phyloP scores from a whole-genome alignment of 495 filamentous ascomycete species.

The Penicillium coffeae region DNA sequence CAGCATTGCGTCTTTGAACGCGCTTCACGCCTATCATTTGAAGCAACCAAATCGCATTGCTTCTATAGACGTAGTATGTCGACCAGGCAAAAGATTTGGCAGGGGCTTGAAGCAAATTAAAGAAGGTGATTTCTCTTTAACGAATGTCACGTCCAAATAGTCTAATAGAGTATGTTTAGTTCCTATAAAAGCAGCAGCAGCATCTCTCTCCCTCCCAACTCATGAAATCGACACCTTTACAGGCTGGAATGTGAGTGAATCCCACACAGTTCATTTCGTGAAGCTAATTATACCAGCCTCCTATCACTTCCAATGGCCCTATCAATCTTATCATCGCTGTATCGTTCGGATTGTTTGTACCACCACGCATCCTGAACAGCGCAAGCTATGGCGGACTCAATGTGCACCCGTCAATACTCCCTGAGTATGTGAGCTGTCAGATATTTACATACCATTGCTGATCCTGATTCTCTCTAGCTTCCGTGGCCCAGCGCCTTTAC shows the following conservation, averaged over 20 bases:
- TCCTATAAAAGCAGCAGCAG: slow-evolving; percentile 66
- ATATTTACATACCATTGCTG: not conserved
- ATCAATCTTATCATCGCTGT: slow-evolving; percentile 88
- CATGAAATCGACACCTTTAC: slow-evolving; percentile 77
- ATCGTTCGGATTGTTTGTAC: slow-evolving; percentile 92
- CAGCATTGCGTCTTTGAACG: slow-evolving; percentile 73
- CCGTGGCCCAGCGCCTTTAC: slow-evolving; percentile 71
- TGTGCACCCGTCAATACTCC: slow-evolving; percentile 90
- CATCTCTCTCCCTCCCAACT: slow-evolving; percentile 57
- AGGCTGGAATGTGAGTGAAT: slow-evolving; percentile 62
- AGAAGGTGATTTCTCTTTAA: slow-evolving; percentile 50
- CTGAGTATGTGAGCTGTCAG: slow-evolving; percentile 56
- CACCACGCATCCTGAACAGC: slow-evolving; percentile 62
- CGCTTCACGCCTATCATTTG: slow-evolving; percentile 59
- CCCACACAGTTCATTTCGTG: not conserved
- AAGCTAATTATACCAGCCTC: slow-evolving; percentile 47
- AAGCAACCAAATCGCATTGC: slow-evolving; percentile 54
- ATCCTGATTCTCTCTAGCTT: slow-evolving; percentile 50
- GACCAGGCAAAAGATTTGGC: slow-evolving; percentile 70
- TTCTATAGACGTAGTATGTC: slow-evolving; percentile 85
- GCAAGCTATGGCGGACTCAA: slow-evolving; percentile 85
- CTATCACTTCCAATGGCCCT: slow-evolving; percentile 42
- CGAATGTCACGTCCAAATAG: not conserved
- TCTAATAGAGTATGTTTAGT: slow-evolving; percentile 43
- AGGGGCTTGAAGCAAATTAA: slow-evolving; percentile 66